These are phyloP conservation scores for Fraxinus excelsior DNA, from an alignment of 257 asterid species.

Conservation along the genomic window DNA sequence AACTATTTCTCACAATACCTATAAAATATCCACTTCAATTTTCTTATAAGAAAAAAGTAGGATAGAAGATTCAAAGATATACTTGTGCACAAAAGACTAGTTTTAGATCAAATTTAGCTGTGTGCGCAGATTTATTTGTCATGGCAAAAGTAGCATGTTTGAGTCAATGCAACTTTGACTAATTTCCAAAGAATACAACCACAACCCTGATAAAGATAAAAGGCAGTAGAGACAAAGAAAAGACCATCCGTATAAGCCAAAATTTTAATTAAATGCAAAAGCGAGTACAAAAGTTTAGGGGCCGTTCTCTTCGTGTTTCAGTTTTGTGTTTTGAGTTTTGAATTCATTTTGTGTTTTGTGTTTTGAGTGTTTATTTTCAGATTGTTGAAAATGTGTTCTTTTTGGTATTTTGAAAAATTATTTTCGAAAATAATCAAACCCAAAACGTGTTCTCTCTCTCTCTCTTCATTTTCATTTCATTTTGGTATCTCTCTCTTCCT, in stretches of 20 bases:
- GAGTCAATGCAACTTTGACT: conserved; percentile 31
- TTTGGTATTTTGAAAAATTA: too few relatives aligned
- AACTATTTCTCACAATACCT: not conserved
- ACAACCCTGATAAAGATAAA: conserved; percentile 21
- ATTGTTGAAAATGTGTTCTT: too few relatives aligned
- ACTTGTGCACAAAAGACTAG: conserved; percentile 16
- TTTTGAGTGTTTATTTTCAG: too few relatives aligned
- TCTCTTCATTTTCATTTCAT: too few relatives aligned
- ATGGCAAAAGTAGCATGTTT: conserved; percentile 13
- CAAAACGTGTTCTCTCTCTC: too few relatives aligned
- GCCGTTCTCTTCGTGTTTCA: too few relatives aligned
- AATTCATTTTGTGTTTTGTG: too few relatives aligned
- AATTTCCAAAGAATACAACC: conserved; percentile 33
- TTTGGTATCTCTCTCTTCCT: too few relatives aligned
- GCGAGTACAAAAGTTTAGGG: conserved; percentile 31
- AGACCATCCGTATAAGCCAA: conserved; percentile 1
- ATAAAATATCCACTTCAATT: not conserved
- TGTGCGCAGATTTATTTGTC: conserved; percentile 8
- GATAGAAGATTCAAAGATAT: not conserved
- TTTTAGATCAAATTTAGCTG: conserved; percentile 2
- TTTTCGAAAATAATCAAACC: too few relatives aligned
- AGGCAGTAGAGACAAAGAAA: conserved; percentile 20
- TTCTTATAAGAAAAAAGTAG: not conserved
- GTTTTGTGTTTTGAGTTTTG: too few relatives aligned
- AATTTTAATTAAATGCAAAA: too few relatives aligned